Percentiles rank a stretch among this genome's conserved stretches.
Evolutionary conservation across 805 yeast genomes (phyloP).

Genomic region (Lachancea cidri): DNA sequence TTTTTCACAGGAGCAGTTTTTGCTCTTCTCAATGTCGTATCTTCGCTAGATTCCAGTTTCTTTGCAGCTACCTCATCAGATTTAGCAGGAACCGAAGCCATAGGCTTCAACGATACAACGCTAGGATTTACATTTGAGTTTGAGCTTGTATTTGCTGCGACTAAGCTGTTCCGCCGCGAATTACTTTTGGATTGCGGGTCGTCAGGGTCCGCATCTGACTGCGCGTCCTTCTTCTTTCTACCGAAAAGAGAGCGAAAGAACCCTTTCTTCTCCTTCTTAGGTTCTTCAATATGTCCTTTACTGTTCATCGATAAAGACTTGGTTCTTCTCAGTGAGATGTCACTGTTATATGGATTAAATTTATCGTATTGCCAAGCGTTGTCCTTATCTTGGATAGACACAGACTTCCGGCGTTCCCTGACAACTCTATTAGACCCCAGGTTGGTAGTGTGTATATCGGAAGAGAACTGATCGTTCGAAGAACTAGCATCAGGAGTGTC

Average conservation of each 20-base stretch:
- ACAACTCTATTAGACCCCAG: slow-evolving; percentile 8
- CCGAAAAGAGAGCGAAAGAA: slow-evolving; percentile 36
- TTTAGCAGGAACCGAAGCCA: not conserved
- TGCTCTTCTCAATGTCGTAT: slow-evolving; percentile 14
- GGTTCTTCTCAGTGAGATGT: slow-evolving; percentile 24
- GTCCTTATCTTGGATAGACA: not conserved
- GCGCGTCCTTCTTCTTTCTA: slow-evolving; percentile 16
- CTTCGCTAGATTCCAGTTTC: not conserved
- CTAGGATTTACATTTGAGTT: not conserved
- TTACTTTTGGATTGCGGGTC: slow-evolving; percentile 6
- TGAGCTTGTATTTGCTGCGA: not conserved
- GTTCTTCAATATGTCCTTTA: slow-evolving; percentile 8
- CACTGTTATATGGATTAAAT: slow-evolving; percentile 1
- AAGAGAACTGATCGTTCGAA: not conserved
- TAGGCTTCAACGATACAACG: too few relatives aligned
- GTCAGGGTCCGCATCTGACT: not conserved
- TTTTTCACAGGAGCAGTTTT: slow-evolving; percentile 11
- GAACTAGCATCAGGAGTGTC: too few relatives aligned
- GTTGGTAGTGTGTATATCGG: slow-evolving; percentile 2
- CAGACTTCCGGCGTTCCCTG: slow-evolving; percentile 5
- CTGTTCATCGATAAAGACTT: slow-evolving; percentile 28
- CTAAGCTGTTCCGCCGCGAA: slow-evolving; percentile 8
- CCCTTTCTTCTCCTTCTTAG: slow-evolving; percentile 30
- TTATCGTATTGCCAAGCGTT: slow-evolving; percentile 2
- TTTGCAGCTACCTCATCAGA: not conserved